Evolutionary conservation across 768 basidiomycete species (phyloP), one percentile per base, ranked within the genome.

Genomic region (Lentinula detonsa): DNA sequence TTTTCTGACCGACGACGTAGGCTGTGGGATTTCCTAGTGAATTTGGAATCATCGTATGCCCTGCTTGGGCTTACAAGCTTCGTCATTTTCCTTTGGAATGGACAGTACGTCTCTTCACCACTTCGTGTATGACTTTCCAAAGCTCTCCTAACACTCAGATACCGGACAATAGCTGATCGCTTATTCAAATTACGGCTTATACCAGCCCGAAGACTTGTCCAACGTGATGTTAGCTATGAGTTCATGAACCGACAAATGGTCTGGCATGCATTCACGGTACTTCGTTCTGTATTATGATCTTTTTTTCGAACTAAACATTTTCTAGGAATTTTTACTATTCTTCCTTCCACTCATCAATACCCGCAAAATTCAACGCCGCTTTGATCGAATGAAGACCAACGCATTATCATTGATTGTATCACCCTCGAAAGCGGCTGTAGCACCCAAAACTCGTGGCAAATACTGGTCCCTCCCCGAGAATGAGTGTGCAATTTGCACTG

Each of bases 221-320:
- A 84, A 63, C 85, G 91, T 16, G 88, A 95, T 66, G 91, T 98
- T 55, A 96, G 92, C 68, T 99, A 97, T 73, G 97, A 98, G 69
- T 98, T 95, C 68, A 96, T 98, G 93, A 98, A 98, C 68, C 90
- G 97, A 65, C 96, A 98, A 72, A 91, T 99, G 83, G 97, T 99
- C 59, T 99, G 97, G 97, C 93, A 95, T 70, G 92, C 94, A 0
- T 96, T 98, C 72, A 98, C 97, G 6, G 96, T 96, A 69, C 59
- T 91, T 74, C 10, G 15, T 37, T 18, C 37, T 43, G 33, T 34
- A 13, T 8, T 50, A 7, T 49, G 16, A 21, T 16, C 0, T n/a
- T 34, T 7, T 3, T 33, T 16, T 2, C 56, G 37, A 33, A 37
- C 31, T 21, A 42, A 31, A 4, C 15, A 9, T 34, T 54, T 10